Evolutionary conservation across 1,139 yeast species (phyloP), one percentile per base, ranked within the genome.

Genomic region (Komagataea norvegica): DNA sequence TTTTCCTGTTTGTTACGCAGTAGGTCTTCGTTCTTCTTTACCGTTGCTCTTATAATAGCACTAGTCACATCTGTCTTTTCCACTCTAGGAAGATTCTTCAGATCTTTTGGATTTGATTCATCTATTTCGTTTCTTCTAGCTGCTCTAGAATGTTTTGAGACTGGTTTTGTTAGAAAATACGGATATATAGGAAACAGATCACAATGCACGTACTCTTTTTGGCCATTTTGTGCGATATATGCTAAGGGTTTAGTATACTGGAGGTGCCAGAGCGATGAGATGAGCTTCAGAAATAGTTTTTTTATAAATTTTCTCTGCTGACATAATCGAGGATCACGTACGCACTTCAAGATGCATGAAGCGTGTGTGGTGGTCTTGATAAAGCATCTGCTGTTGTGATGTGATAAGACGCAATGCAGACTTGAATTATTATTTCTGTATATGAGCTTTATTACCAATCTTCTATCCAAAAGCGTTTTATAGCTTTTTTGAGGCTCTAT

Each of bases 71-170:
- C 83, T 21, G 77, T 71, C 36, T 68, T 68, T 43, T 77, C 80
- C 8, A 69, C 64, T 56, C 81, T 74, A 25, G 86, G 80, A 17
- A 79, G 56, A 17, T 61, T 56, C 19, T 67, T 64, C 33, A 81
- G 64, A 15, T 71, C 68, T 45, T 67, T 71, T 10, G 71, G 70
- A 47, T 75, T 82, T 6, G 64, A 61, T 15, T 61, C 68, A 11
- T 60, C 66, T 25, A 64, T 60, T 38, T 66, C 68, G 4, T 80
- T 82, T 56, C 87, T 70, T 62, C 89, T 76, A 4, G 91, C 89
- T 6, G 88, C 88, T 64, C 91, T 73, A 33, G 88, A 79, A 46
- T 72, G 78, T 48, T 79, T 81, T 10, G 87, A 79, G 23, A 79
- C 72, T 68, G 49, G n/a, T n/a, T n/a, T n/a, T n/a, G 5, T 14